Evolutionary conservation across 345 rosid genomes (phyloP).

Genomic region (Murraya koenigii): DNA sequence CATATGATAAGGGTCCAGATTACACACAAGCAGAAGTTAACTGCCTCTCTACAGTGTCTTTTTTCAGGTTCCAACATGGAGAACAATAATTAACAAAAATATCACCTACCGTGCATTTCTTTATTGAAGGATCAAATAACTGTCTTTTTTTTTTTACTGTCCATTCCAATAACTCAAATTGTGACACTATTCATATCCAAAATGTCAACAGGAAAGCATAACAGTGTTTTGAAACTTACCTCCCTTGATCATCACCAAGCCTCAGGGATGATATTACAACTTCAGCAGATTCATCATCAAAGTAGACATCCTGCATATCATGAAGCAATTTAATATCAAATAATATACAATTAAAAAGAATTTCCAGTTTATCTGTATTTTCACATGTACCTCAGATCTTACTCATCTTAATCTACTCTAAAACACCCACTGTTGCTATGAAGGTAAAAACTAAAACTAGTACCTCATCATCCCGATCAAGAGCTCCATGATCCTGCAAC

Average conservation of each 20-base stretch:
- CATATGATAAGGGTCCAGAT: neutral
- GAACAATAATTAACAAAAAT: neutral
- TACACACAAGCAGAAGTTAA: neutral
- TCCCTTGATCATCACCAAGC: conserved; percentile 95
- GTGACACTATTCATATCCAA: neutral
- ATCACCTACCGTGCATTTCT: neutral
- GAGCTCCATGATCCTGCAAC: conserved; percentile 64
- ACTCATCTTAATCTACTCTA: neutral
- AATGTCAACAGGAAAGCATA: neutral
- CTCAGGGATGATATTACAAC: conserved; percentile 91
- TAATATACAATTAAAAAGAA: neutral
- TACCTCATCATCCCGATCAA: conserved; percentile 86
- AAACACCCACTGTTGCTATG: neutral
- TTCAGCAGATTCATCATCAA: conserved; percentile 91
- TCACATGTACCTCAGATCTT: neutral
- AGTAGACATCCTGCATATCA: conserved; percentile 80
- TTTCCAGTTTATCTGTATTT: neutral
- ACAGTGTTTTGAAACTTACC: conserved; percentile 40
- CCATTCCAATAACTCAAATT: neutral
- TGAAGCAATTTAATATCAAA: neutral
- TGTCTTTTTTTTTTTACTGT: neutral
- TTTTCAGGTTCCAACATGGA: neutral
- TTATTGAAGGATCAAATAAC: neutral
- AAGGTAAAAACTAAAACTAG: conserved; percentile 1
- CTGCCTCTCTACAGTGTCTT: neutral